Evolutionary conservation across 345 rosid species (phyloP).

Genomic region (Eucalyptus urophylla): DNA sequence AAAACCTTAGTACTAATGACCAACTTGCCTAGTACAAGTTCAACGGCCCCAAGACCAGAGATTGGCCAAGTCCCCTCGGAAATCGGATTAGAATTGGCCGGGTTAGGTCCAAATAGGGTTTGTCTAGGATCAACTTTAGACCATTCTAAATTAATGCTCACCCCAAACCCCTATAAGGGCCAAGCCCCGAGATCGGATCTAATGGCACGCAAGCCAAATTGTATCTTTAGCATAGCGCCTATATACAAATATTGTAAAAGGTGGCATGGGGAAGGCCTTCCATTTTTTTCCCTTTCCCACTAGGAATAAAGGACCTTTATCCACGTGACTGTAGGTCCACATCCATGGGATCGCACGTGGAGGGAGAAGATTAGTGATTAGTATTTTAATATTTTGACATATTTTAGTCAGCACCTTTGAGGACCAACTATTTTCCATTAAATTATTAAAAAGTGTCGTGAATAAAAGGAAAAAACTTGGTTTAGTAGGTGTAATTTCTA

Average conservation of each 20-base stretch:
- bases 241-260: not conserved
- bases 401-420: not conserved
- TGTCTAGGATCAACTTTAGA: not conserved
- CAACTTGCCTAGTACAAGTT: too few relatives aligned
- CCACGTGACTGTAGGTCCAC: not conserved
- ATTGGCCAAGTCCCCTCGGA: not conserved
- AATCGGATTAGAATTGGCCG: accelerated
- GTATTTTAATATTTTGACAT: not conserved
- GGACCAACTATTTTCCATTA: not conserved
- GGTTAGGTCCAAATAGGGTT: not conserved
- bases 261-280: not conserved
- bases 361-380: not conserved
- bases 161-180: not conserved
- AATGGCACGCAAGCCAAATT: not conserved
- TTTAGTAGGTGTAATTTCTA: not conserved
- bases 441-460: not conserved
- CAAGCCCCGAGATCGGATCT: not conserved
- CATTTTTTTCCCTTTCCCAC: not conserved
- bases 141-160: not conserved
- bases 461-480: not conserved
- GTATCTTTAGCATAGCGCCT: not conserved
- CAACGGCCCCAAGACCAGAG: too few relatives aligned
- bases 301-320: not conserved
- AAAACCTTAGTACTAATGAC: too few relatives aligned
- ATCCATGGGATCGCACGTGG: not conserved